Percentiles rank a stretch among this genome's conserved stretches.
Evolutionary conservation across 805 yeast genomes (phyloP).

Genomic region (Zygotorulaspora chibaensis): DNA sequence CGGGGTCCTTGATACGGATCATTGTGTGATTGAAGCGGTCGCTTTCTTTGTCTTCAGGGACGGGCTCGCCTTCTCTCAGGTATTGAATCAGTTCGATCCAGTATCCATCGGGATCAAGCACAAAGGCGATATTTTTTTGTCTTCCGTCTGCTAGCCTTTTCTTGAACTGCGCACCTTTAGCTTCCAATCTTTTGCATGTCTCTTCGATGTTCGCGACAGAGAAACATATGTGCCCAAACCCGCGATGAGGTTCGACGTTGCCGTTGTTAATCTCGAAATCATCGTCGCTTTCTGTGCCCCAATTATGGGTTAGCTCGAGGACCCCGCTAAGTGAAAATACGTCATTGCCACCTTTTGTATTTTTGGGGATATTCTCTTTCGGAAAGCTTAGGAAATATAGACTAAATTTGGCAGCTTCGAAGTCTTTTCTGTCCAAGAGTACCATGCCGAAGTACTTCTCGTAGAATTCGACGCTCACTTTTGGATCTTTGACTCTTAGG

Average conservation of each 20-base stretch:
- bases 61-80: constrained; percentile 18
- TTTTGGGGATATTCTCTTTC: constrained; percentile 28
- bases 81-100: constrained; percentile 88
- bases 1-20: constrained; percentile 88
- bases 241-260: constrained; percentile 76
- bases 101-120: constrained; percentile 91
- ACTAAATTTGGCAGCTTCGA: constrained; percentile 55
- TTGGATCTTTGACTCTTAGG: constrained; percentile 79
- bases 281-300: constrained; percentile 62
- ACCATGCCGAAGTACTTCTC: constrained; percentile 69
- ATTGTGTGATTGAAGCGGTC: constrained; percentile 74
- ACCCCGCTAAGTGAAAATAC: constrained; percentile 49
- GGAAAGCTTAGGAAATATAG: constrained; percentile 61
- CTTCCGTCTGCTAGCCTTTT: constrained; percentile 87
- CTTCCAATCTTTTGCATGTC: constrained; percentile 55
- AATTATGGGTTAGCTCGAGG: constrained; percentile 76
- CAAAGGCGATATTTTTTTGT: constrained; percentile 90
- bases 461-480: constrained; percentile 68
- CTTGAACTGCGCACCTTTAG: constrained; percentile 66
- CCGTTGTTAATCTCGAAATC: constrained; percentile 68
- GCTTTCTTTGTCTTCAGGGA: constrained; percentile 17
- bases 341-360: constrained; percentile 40
- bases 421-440: constrained; percentile 47
- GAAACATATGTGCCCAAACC: constrained; percentile 92
- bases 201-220: constrained; percentile 74